Conservation (phyloP, 208 protist genomes). For the Trypanosoma theileri region DNA sequence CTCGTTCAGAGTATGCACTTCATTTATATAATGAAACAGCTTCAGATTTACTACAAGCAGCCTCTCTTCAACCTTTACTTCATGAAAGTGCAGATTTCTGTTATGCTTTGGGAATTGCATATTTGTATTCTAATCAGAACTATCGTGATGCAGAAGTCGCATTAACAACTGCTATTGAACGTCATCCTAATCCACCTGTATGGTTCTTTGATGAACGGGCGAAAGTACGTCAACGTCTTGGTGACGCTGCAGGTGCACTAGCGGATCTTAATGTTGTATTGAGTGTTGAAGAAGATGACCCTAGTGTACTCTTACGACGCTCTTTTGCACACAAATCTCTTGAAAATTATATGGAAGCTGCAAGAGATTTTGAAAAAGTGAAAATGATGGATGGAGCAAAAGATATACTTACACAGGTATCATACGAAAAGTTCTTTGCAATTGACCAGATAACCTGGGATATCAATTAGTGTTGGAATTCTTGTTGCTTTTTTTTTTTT, state of each 20-base stretch:
- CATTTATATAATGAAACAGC: conserved; percentile 47
- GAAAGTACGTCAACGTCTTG: conserved; percentile 75
- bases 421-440: conserved; percentile 28
- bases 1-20: conserved; percentile 70
- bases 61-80: conserved; percentile 41
- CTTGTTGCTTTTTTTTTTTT: conserved; percentile 2
- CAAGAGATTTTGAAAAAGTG: conserved; percentile 85
- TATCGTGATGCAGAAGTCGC: conserved; percentile 38
- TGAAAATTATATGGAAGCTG: conserved; percentile 64
- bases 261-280: conserved; percentile 84
- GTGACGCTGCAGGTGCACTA: conserved; percentile 50
- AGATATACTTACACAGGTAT: conserved; percentile 1
- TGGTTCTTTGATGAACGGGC: conserved; percentile 83
- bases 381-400: conserved; percentile 30
- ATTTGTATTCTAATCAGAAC: conserved; percentile 25
- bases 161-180: conserved; percentile 51
- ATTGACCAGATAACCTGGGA: conserved; percentile 21
- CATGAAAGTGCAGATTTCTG: conserved; percentile 35
- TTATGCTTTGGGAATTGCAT: conserved; percentile 54
- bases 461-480: neutral
- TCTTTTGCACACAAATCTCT: conserved; percentile 84
- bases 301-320: conserved; percentile 77
- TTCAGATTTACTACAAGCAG: conserved; percentile 57
- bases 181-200: conserved; percentile 12
- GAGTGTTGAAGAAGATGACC: conserved; percentile 47